These are phyloP conservation scores for Aureobasidium sp. DNA, from an alignment of 2,329 filamentous ascomycete species.

Conservation along the genomic window DNA sequence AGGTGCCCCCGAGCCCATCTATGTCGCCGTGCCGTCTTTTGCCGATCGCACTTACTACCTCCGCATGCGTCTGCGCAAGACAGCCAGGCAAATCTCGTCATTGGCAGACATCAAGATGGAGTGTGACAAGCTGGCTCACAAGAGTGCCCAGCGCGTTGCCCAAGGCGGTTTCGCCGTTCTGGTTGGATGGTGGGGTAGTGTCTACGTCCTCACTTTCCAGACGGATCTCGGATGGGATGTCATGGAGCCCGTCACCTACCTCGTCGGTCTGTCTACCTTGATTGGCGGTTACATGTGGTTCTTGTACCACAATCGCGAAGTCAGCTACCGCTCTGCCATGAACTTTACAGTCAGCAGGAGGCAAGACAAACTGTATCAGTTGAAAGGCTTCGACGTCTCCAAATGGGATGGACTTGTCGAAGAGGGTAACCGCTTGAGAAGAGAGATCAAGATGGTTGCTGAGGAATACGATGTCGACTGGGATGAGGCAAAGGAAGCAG, in stretches of 20 bases:
- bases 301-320: slow-evolving; percentile 82
- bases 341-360: slow-evolving; percentile 77
- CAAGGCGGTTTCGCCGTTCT: slow-evolving; percentile 70
- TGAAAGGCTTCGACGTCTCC: slow-evolving; percentile 65
- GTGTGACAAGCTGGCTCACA: slow-evolving; percentile 72
- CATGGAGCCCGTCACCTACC: slow-evolving; percentile 85
- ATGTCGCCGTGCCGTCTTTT: slow-evolving; percentile 78
- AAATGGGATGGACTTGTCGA: slow-evolving; percentile 74
- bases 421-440: slow-evolving; percentile 68
- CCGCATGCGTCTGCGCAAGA: slow-evolving; percentile 66
- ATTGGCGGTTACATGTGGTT: slow-evolving; percentile 94
- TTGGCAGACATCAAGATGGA: slow-evolving; percentile 71
- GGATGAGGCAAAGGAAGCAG: slow-evolving; percentile 61
- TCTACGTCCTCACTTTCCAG: slow-evolving; percentile 61
- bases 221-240: slow-evolving; percentile 83
- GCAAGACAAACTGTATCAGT: slow-evolving; percentile 69
- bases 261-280: slow-evolving; percentile 76
- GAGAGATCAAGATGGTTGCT: slow-evolving; percentile 73
- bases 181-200: slow-evolving; percentile 70
- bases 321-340: slow-evolving; percentile 78
- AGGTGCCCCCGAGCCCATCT: slow-evolving; percentile 59
- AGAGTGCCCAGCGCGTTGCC: slow-evolving; percentile 69
- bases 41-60: slow-evolving; percentile 86
- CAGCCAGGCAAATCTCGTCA: slow-evolving; percentile 59
- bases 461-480: slow-evolving; percentile 87